Evolutionary conservation across 257 asterid genomes (phyloP), one percentile per base, ranked within the genome.

Genomic region (Capsicum rhomboideum): DNA sequence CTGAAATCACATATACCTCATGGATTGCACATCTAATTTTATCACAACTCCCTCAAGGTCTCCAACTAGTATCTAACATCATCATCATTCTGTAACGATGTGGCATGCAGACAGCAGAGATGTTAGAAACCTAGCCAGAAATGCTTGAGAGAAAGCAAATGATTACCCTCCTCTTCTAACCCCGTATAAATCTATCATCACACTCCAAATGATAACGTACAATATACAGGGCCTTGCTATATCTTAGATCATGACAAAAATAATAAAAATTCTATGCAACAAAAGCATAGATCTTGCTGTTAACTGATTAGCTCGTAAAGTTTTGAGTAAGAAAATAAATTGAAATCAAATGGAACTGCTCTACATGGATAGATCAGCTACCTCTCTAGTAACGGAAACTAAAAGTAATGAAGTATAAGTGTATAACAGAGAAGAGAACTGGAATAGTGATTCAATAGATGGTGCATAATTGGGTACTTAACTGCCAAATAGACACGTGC

Each of bases 401-500:
- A 26, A 75, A 50, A 26, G 16, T 14, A 49, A 18, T 49, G 40
- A 44, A 64, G 11, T 28, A 66, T 34, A 34, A n/a, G 40, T 34
- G 40, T 34, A 34, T 4, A 26, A 13, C 21, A 75, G 26, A 46
- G 42, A 23, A 8, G 81, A 49, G 81, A 75, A 75, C 46, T 26
- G 6, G 26, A 75, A 75, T 23, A n/a, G 8, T 3, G 8, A 49
- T 4, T 16, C 59, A 28, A 28, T 75, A 16, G 46, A 26, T 4
- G 81, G 26, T 75, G 63, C 63, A 68, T 68, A 75, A 75, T 75
- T 8, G 81, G 44, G 63, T 69, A 95, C 98, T 94, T 93, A 91
- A 97, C 99, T 89, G 98, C 98, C 94, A 95, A 87, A 89, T 83
- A 93, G 84, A 97, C 92, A 40, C 99, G 96, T 23, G 97, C 94